Conservation (phyloP, 208 protist species). For the Wallacemonas collosoma region DNA sequence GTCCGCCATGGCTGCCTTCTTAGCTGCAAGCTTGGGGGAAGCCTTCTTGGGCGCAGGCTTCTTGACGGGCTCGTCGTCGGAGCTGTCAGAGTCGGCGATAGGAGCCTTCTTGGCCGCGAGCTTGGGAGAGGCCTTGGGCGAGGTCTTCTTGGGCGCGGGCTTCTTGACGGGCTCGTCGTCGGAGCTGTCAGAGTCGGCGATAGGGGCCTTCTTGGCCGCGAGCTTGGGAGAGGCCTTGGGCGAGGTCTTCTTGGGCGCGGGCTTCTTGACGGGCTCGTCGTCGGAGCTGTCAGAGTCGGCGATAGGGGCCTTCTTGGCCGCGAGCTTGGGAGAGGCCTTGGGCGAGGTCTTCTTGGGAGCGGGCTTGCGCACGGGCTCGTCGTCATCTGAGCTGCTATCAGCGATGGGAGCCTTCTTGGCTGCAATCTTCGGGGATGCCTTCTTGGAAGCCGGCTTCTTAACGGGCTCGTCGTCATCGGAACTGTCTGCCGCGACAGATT, state of each 20-base stretch:
- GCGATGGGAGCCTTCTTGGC: constrained; percentile 46
- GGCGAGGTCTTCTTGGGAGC: constrained; percentile 29
- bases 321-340: constrained; percentile 35
- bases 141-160: constrained; percentile 26
- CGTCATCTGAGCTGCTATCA: constrained; percentile 23
- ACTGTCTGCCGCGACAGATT: constrained; percentile 27
- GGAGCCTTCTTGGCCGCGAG: constrained; percentile 29
- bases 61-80: constrained; percentile 50
- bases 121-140: constrained; percentile 39
- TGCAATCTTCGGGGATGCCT: constrained; percentile 50
- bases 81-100: constrained; percentile 28
- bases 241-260: constrained; percentile 26
- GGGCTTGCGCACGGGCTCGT: constrained; percentile 30
- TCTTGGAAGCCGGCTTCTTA: constrained; percentile 50
- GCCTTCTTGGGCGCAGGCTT: constrained; percentile 48
- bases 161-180: constrained; percentile 66
- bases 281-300: constrained; percentile 34
- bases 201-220: constrained; percentile 29
- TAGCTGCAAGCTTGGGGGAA: constrained; percentile 31
- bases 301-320: constrained; percentile 28
- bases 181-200: constrained; percentile 28
- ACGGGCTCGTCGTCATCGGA: constrained; percentile 44
- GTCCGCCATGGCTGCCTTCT: constrained; percentile 35
- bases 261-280: constrained; percentile 45
- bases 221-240: too few relatives aligned